Conservation (phyloP, 768 basidiomycete species). For the Phylloporus scabripes region DNA sequence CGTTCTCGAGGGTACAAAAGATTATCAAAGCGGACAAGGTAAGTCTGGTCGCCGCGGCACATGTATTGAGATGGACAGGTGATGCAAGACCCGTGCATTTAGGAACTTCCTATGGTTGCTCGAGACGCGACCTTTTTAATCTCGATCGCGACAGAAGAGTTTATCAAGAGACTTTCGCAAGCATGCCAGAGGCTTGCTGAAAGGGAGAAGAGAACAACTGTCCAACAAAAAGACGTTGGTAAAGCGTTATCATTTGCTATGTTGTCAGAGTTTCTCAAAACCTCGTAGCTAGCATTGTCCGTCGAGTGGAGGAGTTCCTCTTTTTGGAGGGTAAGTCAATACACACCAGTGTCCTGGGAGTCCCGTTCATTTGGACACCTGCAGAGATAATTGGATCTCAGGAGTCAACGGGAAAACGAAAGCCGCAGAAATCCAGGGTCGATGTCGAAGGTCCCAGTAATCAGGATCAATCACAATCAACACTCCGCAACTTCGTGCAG, state of each 20-base stretch:
- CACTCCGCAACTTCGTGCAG: slow-evolving; percentile 48
- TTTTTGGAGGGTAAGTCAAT: slow-evolving; percentile 63
- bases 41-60: slow-evolving; percentile 10
- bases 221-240: slow-evolving; percentile 82
- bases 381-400: slow-evolving; percentile 58
- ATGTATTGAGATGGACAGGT: not conserved
- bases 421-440: slow-evolving; percentile 29
- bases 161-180: slow-evolving; percentile 68
- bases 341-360: not conserved
- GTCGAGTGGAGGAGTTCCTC: slow-evolving; percentile 67
- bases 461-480: slow-evolving; percentile 28
- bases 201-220: slow-evolving; percentile 64
- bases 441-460: slow-evolving; percentile 11
- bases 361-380: not conserved
- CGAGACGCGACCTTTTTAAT: slow-evolving; percentile 78
- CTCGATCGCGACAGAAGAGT: slow-evolving; percentile 82
- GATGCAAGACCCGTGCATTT: not conserved
- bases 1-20: slow-evolving; percentile 72
- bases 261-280: not conserved
- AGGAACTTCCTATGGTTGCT: slow-evolving; percentile 75
- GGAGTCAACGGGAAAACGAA: slow-evolving; percentile 42
- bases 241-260: slow-evolving; percentile 18
- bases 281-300: slow-evolving; percentile 51
- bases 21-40: slow-evolving; percentile 87
- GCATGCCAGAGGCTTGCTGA: slow-evolving; percentile 67